Conservation (phyloP, 345 rosid genomes). For the Iberis pinnata region DNA sequence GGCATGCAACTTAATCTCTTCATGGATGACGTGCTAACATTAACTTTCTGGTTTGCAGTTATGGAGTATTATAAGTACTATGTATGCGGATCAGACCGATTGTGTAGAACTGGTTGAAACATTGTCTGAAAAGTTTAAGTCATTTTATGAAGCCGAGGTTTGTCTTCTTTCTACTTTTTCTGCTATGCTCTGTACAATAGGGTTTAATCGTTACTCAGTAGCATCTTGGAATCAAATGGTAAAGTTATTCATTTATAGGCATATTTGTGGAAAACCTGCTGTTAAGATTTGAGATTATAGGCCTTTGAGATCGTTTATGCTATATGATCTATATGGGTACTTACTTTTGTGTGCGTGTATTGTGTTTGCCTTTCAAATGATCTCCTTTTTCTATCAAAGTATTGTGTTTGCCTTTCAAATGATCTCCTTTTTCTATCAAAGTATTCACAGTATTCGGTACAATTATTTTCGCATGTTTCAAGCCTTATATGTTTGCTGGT, state of each 20-base stretch:
- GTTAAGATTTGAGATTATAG: conserved; percentile 16
- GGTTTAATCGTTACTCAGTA: conserved; percentile 10
- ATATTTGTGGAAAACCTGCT: conserved; percentile 5
- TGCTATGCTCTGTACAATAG: conserved; percentile 1
- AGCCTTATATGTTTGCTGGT: conserved; percentile 26
- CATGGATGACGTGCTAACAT: conserved; percentile 21
- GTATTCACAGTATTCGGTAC: conserved; percentile 12
- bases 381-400: conserved; percentile 2
- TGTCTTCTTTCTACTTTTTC: conserved; percentile 25
- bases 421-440: conserved; percentile 4
- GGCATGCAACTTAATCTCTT: conserved; percentile 17
- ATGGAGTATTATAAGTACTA: conserved; percentile 61
- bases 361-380: conserved; percentile 5
- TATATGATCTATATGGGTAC: conserved; percentile 10
- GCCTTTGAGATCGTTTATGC: conserved; percentile 11
- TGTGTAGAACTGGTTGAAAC: conserved; percentile 61
- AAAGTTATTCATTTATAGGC: background rate
- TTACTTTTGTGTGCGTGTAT: conserved; percentile 12
- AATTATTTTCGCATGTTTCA: conserved; percentile 12
- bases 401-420: conserved; percentile 13
- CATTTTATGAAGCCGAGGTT: conserved; percentile 70
- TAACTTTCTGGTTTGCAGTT: conserved; percentile 54
- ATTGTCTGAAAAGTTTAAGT: conserved; percentile 64
- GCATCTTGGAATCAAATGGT: conserved; percentile 15
- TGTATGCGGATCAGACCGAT: conserved; percentile 65